A percentile compares a stretch with the other conserved stretches of the same genome.
Evolutionary conservation across 78 protist species (phyloP).

Genomic region (Dictyostelium capitatum): DNA sequence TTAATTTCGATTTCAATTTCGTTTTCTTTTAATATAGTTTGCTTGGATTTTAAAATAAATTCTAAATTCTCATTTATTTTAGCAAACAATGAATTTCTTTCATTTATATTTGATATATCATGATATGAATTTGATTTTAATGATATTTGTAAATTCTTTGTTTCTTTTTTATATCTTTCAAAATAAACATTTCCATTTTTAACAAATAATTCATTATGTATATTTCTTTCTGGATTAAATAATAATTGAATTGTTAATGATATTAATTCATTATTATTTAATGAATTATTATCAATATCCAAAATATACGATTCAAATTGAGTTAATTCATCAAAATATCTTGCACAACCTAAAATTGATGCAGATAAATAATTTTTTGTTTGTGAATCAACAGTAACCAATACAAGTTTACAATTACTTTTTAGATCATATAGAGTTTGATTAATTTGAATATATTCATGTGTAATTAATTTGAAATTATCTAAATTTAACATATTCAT

Average conservation of each 20-base stretch:
- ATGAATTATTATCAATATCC: not conserved
- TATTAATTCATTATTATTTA: not conserved
- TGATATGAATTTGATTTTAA: not conserved
- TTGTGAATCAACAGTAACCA: not conserved
- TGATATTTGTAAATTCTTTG: not conserved
- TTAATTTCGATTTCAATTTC: slow-evolving; percentile 2
- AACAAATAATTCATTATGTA: not conserved
- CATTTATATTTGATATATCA: not conserved
- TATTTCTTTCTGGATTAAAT: not conserved
- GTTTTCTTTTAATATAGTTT: not conserved
- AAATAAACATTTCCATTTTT: not conserved
- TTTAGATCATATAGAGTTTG: not conserved
- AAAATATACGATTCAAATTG: not conserved
- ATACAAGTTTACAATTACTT: not conserved
- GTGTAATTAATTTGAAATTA: not conserved
- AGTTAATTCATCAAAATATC: slow-evolving; percentile 12
- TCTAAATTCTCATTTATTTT: not conserved
- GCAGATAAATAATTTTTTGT: not conserved
- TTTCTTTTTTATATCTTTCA: not conserved
- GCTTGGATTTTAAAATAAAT: not conserved
- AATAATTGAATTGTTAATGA: not conserved
- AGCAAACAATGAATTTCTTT: not conserved
- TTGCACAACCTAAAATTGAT: not conserved
- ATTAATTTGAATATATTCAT: slow-evolving; percentile 3
- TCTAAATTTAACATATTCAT: not conserved